Evolutionary conservation across 495 filamentous ascomycete species (phyloP).

Genomic region (Aspergillus bridgeri): DNA sequence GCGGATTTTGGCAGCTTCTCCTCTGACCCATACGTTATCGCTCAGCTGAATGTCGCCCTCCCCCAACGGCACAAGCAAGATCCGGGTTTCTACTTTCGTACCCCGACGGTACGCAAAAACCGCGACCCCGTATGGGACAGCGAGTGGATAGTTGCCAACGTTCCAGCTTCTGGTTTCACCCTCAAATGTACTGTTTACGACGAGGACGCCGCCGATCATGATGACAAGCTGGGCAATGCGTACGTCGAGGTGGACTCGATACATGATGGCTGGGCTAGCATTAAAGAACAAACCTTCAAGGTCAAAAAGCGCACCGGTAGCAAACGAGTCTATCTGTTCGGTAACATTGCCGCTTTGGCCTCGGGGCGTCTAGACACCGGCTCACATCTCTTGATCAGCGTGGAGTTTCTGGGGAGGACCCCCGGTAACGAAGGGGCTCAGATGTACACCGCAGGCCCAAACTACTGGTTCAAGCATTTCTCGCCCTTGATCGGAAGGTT

Average conservation of each 20-base stretch:
- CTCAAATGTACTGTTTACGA: constrained; percentile 83
- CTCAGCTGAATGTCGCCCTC: constrained; percentile 60
- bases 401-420: constrained; percentile 71
- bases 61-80: constrained; percentile 77
- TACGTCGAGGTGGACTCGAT: constrained; percentile 59
- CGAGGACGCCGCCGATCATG: constrained; percentile 81
- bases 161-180: constrained; percentile 72
- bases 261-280: constrained; percentile 62
- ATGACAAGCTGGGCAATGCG: constrained; percentile 83
- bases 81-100: constrained; percentile 67
- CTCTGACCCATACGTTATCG: constrained; percentile 79
- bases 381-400: constrained; percentile 62
- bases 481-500: constrained; percentile 86
- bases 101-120: constrained; percentile 66
- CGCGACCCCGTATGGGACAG: constrained; percentile 77
- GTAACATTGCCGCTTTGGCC: constrained; percentile 58
- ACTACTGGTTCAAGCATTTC: constrained; percentile 78
- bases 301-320: constrained; percentile 81
- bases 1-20: constrained; percentile 74
- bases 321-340: constrained; percentile 76
- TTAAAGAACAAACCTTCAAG: constrained; percentile 61
- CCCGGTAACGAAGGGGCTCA: constrained; percentile 67
- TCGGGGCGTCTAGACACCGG: constrained; percentile 52
- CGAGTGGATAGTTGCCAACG: constrained; percentile 83
- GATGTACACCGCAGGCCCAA: constrained; percentile 73